phyloP scores from a whole-genome alignment of 2,329 filamentous ascomycete genomes.

The Didymella segeticola region DNA sequence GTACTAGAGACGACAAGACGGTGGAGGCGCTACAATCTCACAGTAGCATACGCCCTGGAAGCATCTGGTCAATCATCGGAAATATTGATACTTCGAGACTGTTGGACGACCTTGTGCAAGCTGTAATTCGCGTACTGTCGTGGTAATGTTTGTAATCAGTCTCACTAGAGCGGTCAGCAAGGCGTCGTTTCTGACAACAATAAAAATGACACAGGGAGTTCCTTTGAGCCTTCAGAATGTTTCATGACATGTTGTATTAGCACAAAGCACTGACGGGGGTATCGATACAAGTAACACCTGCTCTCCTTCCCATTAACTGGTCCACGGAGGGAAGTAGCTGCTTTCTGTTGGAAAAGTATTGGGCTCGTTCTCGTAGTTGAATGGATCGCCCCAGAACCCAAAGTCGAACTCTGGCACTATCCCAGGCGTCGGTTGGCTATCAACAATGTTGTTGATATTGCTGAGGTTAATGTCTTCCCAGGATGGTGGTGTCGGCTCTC shows the following conservation, averaged over 20 bases:
- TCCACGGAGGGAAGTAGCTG: slow-evolving; percentile 31
- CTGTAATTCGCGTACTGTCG: too few relatives aligned
- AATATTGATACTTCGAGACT: too few relatives aligned
- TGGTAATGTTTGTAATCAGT: too few relatives aligned
- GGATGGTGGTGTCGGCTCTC: slow-evolving; percentile 25
- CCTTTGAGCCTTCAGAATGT: too few relatives aligned
- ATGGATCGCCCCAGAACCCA: slow-evolving; percentile 49
- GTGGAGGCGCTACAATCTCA: too few relatives aligned
- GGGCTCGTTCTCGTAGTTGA: slow-evolving; percentile 43
- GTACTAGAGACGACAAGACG: too few relatives aligned
- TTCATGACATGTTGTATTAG: neutral
- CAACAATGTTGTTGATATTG: slow-evolving; percentile 43
- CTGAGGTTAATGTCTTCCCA: slow-evolving; percentile 46
- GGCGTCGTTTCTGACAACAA: too few relatives aligned
- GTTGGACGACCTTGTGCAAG: too few relatives aligned
- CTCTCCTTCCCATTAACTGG: slow-evolving; percentile 6
- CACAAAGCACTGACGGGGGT: slow-evolving; percentile 3
- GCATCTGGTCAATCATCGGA: too few relatives aligned
- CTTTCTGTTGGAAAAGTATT: slow-evolving; percentile 27
- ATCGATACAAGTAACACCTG: neutral
- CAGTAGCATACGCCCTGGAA: too few relatives aligned
- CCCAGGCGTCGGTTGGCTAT: slow-evolving; percentile 31
- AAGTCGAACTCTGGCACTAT: slow-evolving; percentile 47
- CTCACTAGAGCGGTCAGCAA: too few relatives aligned
- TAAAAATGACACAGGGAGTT: too few relatives aligned